Evolutionary conservation across 2,329 filamentous ascomycete species (phyloP).

Genomic region (Thermothelomyces thermophilus): DNA sequence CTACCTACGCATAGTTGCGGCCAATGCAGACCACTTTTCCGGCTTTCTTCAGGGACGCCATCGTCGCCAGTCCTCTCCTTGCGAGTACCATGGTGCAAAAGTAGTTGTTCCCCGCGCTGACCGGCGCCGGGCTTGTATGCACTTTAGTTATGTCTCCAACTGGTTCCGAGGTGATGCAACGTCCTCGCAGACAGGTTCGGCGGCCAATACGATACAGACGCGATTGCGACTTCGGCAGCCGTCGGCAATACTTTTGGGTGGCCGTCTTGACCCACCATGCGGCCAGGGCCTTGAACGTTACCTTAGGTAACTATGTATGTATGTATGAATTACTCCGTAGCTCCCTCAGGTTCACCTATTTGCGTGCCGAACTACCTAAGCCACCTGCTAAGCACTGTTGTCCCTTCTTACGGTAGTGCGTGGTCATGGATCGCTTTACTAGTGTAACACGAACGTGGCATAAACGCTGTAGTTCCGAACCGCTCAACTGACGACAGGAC

Average conservation of each 20-base stretch:
- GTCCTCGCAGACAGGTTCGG: background rate
- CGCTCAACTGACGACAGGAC: too few relatives aligned
- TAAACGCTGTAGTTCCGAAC: too few relatives aligned
- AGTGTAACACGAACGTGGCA: too few relatives aligned
- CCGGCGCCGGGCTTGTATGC: background rate
- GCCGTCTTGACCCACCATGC: background rate
- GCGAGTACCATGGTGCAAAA: slow-evolving; percentile 19
- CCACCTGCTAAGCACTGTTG: too few relatives aligned
- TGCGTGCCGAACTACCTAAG: too few relatives aligned
- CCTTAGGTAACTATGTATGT: too few relatives aligned
- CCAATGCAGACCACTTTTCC: slow-evolving; percentile 78
- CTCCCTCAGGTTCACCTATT: too few relatives aligned
- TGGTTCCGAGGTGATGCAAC: background rate
- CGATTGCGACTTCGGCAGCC: slow-evolving; percentile 7
- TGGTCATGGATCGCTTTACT: too few relatives aligned
- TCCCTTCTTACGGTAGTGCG: too few relatives aligned
- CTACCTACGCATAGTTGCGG: slow-evolving; percentile 81
- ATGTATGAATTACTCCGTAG: too few relatives aligned
- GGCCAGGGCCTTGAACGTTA: background rate
- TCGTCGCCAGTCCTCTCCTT: slow-evolving; percentile 28
- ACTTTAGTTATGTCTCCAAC: background rate
- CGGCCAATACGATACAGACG: slow-evolving; percentile 10
- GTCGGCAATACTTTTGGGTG: slow-evolving; percentile 9
- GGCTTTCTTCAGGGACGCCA: slow-evolving; percentile 39
- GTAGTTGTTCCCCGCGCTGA: slow-evolving; percentile 8